Evolutionary conservation across 352 stramenopile species (phyloP).

Genomic region (Peronospora belbahrii): DNA sequence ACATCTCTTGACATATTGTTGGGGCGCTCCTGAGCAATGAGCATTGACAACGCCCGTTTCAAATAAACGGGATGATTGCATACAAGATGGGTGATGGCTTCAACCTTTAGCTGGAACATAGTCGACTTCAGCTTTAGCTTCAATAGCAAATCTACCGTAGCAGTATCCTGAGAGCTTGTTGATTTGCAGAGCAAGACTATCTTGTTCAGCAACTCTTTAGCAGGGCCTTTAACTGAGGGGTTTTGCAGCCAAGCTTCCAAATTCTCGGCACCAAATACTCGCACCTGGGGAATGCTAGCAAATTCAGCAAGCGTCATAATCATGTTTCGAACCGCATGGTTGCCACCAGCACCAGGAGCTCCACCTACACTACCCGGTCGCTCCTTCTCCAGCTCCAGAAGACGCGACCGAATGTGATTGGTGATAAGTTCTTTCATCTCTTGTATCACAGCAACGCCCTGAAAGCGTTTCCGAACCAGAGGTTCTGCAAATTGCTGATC

Average conservation of each 20-base stretch:
- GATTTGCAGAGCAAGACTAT: conserved; percentile 64
- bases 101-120: conserved; percentile 84
- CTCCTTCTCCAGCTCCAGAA: conserved; percentile 68
- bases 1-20: conserved; percentile 83
- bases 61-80: conserved; percentile 64
- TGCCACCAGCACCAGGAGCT: conserved; percentile 27
- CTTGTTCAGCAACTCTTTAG: conserved; percentile 67
- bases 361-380: conserved; percentile 18
- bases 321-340: conserved; percentile 58
- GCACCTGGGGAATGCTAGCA: conserved; percentile 45
- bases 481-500: conserved; percentile 11
- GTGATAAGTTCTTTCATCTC: conserved; percentile 59
- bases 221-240: conserved; percentile 59
- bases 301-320: conserved; percentile 70
- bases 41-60: conserved; percentile 54
- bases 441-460: conserved; percentile 29
- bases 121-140: conserved; percentile 85
- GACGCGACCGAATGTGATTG: conserved; percentile 56
- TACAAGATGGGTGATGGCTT: conserved; percentile 76
- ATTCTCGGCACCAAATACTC: conserved; percentile 63
- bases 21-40: conserved; percentile 63
- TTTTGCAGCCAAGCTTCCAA: conserved; percentile 77
- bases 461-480: conserved; percentile 40
- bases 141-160: conserved; percentile 62
- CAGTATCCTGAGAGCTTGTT: conserved; percentile 43